Percentiles rank a stretch among this genome's conserved stretches.
Evolutionary conservation across 495 filamentous ascomycete genomes (phyloP).

Genomic region (Poronia punctata): DNA sequence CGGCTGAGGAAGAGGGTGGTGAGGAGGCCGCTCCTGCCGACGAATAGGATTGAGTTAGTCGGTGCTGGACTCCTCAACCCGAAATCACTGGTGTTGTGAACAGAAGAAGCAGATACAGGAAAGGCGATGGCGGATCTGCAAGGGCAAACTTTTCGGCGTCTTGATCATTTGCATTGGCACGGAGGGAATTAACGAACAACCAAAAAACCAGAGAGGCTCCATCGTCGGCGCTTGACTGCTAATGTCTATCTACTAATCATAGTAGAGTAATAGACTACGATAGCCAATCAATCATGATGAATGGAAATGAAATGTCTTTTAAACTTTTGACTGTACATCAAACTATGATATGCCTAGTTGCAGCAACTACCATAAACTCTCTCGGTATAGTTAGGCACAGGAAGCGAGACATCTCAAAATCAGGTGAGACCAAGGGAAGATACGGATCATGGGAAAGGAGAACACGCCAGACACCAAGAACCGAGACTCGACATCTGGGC

Average conservation of each 20-base stretch:
- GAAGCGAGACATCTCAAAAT: too few relatives aligned
- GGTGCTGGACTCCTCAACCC: slow-evolving; percentile 28
- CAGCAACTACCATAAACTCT: too few relatives aligned
- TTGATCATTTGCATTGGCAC: slow-evolving; percentile 26
- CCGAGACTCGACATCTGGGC: too few relatives aligned
- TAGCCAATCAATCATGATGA: slow-evolving; percentile 19
- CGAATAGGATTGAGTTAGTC: slow-evolving; percentile 38
- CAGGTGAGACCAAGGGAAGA: too few relatives aligned
- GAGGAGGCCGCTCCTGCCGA: slow-evolving; percentile 45
- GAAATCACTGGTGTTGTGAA: slow-evolving; percentile 8
- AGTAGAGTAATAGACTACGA: slow-evolving; percentile 11
- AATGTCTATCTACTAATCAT: slow-evolving; percentile 8
- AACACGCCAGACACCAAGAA: neutral
- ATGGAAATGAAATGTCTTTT: neutral
- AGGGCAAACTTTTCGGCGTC: slow-evolving; percentile 22
- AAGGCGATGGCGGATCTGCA: slow-evolving; percentile 4
- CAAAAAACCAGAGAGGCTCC: slow-evolving; percentile 8
- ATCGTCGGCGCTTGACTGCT: slow-evolving; percentile 13
- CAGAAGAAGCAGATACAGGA: slow-evolving; percentile 4
- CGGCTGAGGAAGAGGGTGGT: slow-evolving; percentile 57
- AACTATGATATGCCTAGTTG: too few relatives aligned
- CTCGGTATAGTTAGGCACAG: too few relatives aligned
- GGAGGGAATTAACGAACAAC: slow-evolving; percentile 15
- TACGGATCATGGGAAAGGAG: too few relatives aligned
- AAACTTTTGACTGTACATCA: neutral